These are phyloP conservation scores for Musa troglodytarum DNA, from an alignment of 176 grass and related monocot species.

Conservation along the genomic window DNA sequence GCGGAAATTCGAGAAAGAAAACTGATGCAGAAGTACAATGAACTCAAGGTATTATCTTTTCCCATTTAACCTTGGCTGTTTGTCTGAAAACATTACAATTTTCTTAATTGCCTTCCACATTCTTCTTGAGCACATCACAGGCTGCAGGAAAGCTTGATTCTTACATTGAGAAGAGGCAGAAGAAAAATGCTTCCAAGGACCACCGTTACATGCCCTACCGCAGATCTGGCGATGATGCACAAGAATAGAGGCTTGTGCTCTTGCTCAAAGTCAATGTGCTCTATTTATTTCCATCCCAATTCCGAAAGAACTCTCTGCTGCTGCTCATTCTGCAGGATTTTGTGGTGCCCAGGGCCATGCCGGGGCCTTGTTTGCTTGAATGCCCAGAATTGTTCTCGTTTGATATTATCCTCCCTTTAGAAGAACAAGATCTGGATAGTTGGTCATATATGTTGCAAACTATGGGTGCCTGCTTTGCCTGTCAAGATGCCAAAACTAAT, in stretches of 20 bases:
- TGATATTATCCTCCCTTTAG: too few species aligned
- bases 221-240: conserved; percentile 30
- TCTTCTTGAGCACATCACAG: conserved; percentile 25
- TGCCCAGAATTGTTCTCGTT: too few species aligned
- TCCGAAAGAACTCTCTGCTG: too few species aligned
- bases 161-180: conserved; percentile 71
- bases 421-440: too few species aligned
- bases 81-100: neutral
- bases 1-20: conserved; percentile 84
- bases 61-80: neutral
- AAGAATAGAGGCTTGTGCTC: neutral
- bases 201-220: conserved; percentile 88
- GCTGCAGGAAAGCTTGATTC: conserved; percentile 69
- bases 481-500: too few species aligned
- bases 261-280: neutral
- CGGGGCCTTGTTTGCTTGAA: too few species aligned
- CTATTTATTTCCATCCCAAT: neutral
- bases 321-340: too few species aligned
- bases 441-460: too few species aligned
- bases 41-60: conserved; percentile 60
- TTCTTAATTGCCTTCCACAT: neutral
- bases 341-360: too few species aligned
- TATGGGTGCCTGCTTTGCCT: too few species aligned
- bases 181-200: conserved; percentile 91
- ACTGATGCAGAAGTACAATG: conserved; percentile 75